Evolutionary conservation across 176 grass and related monocot species (phyloP).

Genomic region (Phragmites australis): DNA sequence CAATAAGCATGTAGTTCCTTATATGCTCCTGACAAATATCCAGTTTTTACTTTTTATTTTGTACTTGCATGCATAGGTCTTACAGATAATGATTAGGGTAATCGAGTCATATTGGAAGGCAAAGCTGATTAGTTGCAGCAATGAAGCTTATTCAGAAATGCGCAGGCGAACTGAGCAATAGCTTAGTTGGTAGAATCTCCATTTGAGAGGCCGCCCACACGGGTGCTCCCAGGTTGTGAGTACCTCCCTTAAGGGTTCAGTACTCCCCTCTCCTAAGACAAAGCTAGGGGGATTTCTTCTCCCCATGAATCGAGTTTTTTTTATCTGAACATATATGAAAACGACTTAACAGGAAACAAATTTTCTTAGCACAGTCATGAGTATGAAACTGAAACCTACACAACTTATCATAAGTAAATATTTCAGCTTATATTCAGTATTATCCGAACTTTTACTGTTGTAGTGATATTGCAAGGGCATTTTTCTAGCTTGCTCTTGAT

Average conservation of each 20-base stretch:
- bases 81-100: neutral
- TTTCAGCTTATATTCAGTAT: neutral
- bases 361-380: neutral
- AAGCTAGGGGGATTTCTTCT: no score
- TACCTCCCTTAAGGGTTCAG: no score
- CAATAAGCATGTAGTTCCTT: neutral
- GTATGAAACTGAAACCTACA: neutral
- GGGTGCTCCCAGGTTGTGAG: no score
- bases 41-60: neutral
- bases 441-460: neutral
- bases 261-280: no score
- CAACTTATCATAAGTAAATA: neutral
- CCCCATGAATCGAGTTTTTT: no score
- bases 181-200: no score
- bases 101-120: neutral
- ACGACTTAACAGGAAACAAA: neutral
- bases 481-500: neutral
- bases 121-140: neutral
- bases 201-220: no score
- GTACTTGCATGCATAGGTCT: neutral
- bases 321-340: neutral
- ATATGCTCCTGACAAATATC: neutral
- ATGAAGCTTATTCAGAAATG: neutral
- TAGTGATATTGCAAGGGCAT: neutral
- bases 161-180: no score